These are phyloP conservation scores for Medakamo hakoo DNA, from an alignment of 139 green algal species.

Conservation along the genomic window DNA sequence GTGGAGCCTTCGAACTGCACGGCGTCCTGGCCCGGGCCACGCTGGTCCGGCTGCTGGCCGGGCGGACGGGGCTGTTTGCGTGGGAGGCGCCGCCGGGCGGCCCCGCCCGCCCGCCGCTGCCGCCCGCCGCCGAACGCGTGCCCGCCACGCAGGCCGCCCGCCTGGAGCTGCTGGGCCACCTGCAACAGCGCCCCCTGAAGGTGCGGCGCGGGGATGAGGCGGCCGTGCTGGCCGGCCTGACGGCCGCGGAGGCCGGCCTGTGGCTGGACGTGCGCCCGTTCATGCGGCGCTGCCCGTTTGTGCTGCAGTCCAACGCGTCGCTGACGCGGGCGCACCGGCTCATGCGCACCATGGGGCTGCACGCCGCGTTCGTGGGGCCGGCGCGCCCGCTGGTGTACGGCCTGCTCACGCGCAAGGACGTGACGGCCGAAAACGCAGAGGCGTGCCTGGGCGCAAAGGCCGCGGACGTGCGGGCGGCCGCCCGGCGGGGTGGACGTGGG, in stretches of 20 bases:
- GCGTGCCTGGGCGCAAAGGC: constrained; percentile 18
- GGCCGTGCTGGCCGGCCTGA: background rate
- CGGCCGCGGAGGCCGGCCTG: background rate
- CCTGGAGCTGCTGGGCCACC: background rate
- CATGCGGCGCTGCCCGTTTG: constrained; percentile 41
- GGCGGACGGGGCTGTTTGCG: constrained; percentile 14
- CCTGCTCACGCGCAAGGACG: constrained; percentile 55
- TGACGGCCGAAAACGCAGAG: constrained; percentile 26
- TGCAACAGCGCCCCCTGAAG: background rate
- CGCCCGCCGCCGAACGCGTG: background rate
- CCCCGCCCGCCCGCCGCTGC: too few species aligned
- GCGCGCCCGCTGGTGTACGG: constrained; percentile 40
- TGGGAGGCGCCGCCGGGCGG: too few species aligned
- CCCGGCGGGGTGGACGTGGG: background rate
- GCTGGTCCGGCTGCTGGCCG: constrained; percentile 30
- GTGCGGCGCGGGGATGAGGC: background rate
- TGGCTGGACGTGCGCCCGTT: constrained; percentile 33
- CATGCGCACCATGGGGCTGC: constrained; percentile 57
- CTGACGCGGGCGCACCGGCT: constrained; percentile 49
- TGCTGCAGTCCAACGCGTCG: constrained; percentile 7
- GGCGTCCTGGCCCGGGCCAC: constrained; percentile 17
- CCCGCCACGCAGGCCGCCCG: too few species aligned
- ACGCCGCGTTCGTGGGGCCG: constrained; percentile 43
- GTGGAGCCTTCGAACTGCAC: constrained; percentile 7
- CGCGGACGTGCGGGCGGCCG: background rate